These are phyloP conservation scores for Fusarium dlaminii DNA, from an alignment of 2,329 filamentous ascomycete genomes.

Conservation along the genomic window DNA sequence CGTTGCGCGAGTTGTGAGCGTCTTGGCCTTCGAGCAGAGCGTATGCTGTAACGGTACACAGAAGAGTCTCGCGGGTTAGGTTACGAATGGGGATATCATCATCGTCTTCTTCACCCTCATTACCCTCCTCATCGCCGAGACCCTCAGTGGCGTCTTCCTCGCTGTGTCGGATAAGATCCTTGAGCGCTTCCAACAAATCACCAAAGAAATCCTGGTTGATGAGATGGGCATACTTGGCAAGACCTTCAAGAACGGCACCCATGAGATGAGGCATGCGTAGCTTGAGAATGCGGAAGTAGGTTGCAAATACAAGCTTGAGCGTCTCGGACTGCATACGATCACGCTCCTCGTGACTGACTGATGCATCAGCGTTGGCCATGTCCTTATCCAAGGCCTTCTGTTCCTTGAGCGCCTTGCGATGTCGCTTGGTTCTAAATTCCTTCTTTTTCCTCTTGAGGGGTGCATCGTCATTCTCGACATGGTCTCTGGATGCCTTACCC, in stretches of 20 bases:
- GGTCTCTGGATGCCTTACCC: constrained; percentile 81
- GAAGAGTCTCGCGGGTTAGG: constrained; percentile 83
- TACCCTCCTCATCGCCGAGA: constrained; percentile 54
- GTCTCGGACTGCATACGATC: constrained; percentile 96
- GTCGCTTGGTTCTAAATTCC: constrained; percentile 88
- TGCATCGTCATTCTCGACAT: constrained; percentile 66
- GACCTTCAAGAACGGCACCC: constrained; percentile 94
- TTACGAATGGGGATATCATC: constrained; percentile 68
- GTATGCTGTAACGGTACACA: constrained; percentile 96
- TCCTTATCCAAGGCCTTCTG: constrained; percentile 90
- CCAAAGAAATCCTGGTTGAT: constrained; percentile 99
- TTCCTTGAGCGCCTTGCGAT: constrained; percentile 85
- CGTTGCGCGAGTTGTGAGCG: constrained; percentile 81
- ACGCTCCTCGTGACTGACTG: constrained; percentile 90
- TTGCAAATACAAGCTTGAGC: constrained; percentile 92
- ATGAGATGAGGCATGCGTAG: constrained; percentile 82
- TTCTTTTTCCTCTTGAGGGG: constrained; percentile 75
- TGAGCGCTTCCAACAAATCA: constrained; percentile 91
- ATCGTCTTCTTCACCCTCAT: constrained; percentile 58
- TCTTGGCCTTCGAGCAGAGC: constrained; percentile 96
- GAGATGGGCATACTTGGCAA: constrained; percentile 92
- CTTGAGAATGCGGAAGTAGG: constrained; percentile 95
- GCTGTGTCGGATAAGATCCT: constrained; percentile 86
- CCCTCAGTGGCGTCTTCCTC: constrained; percentile 63
- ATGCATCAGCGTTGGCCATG: constrained; percentile 89